Evolutionary conservation across 1,284 basidiomycete species (phyloP).

Genomic region (Apiotrichum laibachii): DNA sequence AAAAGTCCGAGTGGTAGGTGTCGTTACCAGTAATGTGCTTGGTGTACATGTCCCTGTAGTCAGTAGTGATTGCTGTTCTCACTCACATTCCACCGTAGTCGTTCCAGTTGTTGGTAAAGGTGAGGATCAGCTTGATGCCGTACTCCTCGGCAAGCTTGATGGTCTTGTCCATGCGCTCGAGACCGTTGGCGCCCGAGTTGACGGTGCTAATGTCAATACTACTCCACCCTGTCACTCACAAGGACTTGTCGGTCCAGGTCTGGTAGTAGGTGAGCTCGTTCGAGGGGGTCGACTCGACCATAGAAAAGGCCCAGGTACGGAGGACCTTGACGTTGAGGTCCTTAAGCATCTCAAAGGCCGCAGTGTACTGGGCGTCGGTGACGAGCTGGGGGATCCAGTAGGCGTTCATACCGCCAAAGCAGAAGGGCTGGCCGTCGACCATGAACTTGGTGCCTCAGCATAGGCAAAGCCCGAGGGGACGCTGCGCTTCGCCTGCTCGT

Average conservation of each 20-base stretch:
- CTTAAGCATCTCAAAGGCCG: neutral
- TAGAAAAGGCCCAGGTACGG: neutral
- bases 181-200: slow-evolving; percentile 4
- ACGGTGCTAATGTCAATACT: neutral
- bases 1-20: too few species aligned
- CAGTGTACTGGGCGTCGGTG: neutral
- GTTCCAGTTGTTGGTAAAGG: neutral
- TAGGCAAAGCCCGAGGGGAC: neutral
- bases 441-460: neutral
- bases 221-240: neutral
- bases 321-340: neutral
- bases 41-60: too few species aligned
- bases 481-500: neutral
- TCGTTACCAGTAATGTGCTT: too few species aligned
- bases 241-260: too few species aligned
- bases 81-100: too few species aligned
- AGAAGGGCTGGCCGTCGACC: neutral
- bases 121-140: slow-evolving; percentile 4
- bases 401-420: neutral
- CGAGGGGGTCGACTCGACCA: neutral
- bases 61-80: too few species aligned
- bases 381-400: neutral
- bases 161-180: slow-evolving; percentile 1
- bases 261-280: neutral
- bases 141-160: slow-evolving; percentile 2